Conservation (phyloP, 2,329 filamentous ascomycete species). For the Trichoderma sp. region DNA sequence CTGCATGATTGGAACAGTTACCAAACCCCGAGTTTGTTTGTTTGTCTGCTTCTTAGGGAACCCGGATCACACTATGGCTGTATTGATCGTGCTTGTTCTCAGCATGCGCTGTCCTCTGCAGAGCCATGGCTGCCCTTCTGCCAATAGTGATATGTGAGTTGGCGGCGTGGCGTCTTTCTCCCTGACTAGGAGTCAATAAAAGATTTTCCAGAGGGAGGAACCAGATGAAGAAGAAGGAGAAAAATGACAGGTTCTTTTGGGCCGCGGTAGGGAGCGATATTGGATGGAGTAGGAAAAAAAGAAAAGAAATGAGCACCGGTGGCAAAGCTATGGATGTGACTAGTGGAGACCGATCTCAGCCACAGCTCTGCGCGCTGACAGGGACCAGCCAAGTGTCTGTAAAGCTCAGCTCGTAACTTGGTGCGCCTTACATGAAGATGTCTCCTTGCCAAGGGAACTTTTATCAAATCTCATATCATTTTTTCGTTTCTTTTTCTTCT, state of each 20-base stretch:
- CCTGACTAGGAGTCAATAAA: conserved; percentile 7
- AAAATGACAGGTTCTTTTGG: conserved; percentile 14
- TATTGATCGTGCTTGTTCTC: not conserved
- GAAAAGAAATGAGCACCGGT: not conserved
- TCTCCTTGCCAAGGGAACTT: not conserved
- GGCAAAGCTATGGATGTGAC: not conserved
- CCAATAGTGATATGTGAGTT: conserved; percentile 6
- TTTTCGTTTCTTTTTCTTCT: not conserved
- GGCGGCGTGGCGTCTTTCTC: conserved; percentile 16
- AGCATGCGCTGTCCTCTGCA: not conserved
- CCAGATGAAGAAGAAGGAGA: not conserved
- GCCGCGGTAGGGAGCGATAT: conserved; percentile 6
- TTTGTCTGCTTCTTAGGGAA: not conserved
- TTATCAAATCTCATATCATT: not conserved
- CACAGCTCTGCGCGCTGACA: not conserved
- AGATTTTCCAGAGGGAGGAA: too few species aligned
- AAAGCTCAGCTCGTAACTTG: not conserved
- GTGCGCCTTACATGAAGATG: conserved; percentile 18
- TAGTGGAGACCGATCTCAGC: conserved; percentile 25
- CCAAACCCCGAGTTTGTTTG: not conserved
- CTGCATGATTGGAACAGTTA: conserved; percentile 2
- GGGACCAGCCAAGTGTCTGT: not conserved
- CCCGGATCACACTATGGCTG: not conserved
- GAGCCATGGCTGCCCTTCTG: not conserved
- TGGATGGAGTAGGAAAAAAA: not conserved